Conservation (phyloP, 257 asterid species). For the Nicotiana paniculata region DNA sequence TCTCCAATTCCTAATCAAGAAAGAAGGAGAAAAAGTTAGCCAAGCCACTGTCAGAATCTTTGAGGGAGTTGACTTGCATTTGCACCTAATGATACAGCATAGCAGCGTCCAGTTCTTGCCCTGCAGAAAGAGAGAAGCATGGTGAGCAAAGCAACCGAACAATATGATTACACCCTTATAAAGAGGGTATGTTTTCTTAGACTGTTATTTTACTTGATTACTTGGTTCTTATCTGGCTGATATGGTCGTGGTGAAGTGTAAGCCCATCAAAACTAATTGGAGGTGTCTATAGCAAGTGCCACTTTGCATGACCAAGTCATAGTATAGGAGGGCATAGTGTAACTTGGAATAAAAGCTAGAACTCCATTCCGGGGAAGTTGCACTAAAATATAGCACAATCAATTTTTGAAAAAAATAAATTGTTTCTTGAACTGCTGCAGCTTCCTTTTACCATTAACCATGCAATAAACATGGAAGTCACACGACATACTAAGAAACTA, state of each 20-base stretch:
- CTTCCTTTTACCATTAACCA: not conserved
- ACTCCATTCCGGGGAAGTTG: not conserved
- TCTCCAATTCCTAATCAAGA: conserved; percentile 21
- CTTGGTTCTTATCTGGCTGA: not conserved
- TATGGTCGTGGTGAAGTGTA: not conserved
- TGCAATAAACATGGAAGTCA: not conserved
- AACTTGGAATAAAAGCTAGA: not conserved
- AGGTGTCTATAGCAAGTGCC: not conserved
- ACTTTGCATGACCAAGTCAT: not conserved
- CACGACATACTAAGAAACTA: not conserved
- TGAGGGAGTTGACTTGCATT: not conserved
- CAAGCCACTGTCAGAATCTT: not conserved
- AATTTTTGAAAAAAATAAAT: not conserved
- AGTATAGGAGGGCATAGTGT: not conserved
- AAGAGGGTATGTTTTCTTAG: not conserved
- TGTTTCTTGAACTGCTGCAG: not conserved
- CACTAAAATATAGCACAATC: not conserved
- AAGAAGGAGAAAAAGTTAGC: conserved; percentile 4
- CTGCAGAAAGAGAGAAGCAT: conserved; percentile 12
- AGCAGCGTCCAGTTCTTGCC: conserved; percentile 8
- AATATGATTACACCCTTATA: not conserved
- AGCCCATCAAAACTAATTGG: not conserved
- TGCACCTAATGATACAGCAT: conserved; percentile 36
- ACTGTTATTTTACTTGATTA: not conserved
- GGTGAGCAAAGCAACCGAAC: not conserved